Conservation (phyloP, 306 rosid species). For the Citrullus mucosospermus region DNA sequence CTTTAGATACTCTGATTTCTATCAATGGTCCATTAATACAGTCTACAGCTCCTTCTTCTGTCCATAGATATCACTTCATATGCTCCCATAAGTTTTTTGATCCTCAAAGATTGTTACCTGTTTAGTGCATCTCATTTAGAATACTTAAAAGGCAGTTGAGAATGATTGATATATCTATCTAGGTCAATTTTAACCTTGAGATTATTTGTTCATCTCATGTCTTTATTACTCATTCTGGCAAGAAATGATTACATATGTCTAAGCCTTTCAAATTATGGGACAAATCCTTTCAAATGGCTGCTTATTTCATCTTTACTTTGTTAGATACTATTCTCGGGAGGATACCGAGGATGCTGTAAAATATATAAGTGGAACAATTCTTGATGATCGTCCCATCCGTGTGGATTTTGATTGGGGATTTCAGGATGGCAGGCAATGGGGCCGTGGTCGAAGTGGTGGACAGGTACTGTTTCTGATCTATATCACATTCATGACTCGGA, state of each 20-base stretch:
- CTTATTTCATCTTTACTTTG: not conserved
- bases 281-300: not conserved
- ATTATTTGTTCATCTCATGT: not conserved
- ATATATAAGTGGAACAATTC: slow-evolving; percentile 88
- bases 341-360: slow-evolving; percentile 95
- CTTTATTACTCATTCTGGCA: not conserved
- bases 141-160: not conserved
- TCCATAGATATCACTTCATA: not conserved
- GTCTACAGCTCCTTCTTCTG: not conserved
- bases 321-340: slow-evolving; percentile 82
- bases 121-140: not conserved
- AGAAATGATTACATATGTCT: not conserved
- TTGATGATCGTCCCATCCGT: slow-evolving; percentile 98
- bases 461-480: slow-evolving; percentile 36
- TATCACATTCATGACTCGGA: not conserved
- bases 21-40: not conserved
- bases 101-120: not conserved
- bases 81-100: not conserved
- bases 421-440: slow-evolving; percentile 98
- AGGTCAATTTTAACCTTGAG: not conserved
- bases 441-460: slow-evolving; percentile 98
- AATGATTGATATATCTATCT: not conserved
- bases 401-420: slow-evolving; percentile 99
- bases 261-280: not conserved
- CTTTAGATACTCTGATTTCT: not conserved